A percentile compares a stretch with the other conserved stretches of the same genome.
Conservation (phyloP, 495 filamentous ascomycete genomes). For the Aspergillus sparsus region DNA sequence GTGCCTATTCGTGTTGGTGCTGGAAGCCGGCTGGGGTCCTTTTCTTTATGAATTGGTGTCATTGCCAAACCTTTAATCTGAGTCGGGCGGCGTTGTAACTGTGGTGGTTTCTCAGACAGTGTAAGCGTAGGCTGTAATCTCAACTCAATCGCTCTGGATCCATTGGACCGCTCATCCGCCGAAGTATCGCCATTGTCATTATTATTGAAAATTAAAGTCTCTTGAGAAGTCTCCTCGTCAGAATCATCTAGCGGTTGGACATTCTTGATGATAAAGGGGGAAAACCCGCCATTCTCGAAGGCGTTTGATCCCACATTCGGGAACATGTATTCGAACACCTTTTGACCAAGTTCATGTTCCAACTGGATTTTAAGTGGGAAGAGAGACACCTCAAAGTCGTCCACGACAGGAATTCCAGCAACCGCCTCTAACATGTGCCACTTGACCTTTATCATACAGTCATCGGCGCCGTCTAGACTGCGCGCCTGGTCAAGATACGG, state of each 20-base stretch:
- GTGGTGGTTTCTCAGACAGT: slow-evolving; percentile 50
- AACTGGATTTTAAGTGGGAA: slow-evolving; percentile 93
- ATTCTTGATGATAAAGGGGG: slow-evolving; percentile 81
- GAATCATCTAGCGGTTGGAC: slow-evolving; percentile 59
- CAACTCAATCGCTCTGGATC: slow-evolving; percentile 70
- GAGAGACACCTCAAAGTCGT: slow-evolving; percentile 93
- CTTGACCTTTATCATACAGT: slow-evolving; percentile 85
- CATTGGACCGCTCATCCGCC: slow-evolving; percentile 48
- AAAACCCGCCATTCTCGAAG: slow-evolving; percentile 65
- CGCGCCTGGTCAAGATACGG: slow-evolving; percentile 74
- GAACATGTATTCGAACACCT: slow-evolving; percentile 97
- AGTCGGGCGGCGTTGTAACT: slow-evolving; percentile 29
- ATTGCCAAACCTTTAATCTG: slow-evolving; percentile 51
- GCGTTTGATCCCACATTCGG: slow-evolving; percentile 67
- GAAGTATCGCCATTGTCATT: slow-evolving; percentile 33
- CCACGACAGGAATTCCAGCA: slow-evolving; percentile 94
- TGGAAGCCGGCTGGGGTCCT: slow-evolving; percentile 34
- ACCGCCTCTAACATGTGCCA: slow-evolving; percentile 99
- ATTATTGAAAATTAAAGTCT: slow-evolving; percentile 30
- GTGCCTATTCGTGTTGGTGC: slow-evolving; percentile 33
- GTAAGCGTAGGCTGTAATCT: slow-evolving; percentile 76
- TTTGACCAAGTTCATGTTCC: slow-evolving; percentile 89
- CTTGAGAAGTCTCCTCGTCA: slow-evolving; percentile 48
- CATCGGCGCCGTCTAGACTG: slow-evolving; percentile 49
- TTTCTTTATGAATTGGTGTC: slow-evolving; percentile 41